Percentiles rank a stretch among this genome's conserved stretches.
Evolutionary conservation across 768 basidiomycete genomes (phyloP).

Genomic region (Lactarius pseudohatsudake): DNA sequence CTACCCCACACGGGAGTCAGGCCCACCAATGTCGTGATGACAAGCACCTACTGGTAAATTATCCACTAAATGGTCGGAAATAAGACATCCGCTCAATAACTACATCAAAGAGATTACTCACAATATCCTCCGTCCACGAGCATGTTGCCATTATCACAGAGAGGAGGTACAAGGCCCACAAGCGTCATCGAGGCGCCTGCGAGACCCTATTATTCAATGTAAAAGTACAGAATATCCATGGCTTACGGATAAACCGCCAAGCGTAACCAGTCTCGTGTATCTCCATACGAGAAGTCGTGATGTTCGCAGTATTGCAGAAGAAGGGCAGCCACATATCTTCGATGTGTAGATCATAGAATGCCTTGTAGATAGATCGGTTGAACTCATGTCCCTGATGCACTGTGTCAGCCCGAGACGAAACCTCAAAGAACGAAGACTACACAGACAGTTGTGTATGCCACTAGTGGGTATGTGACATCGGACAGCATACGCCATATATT

Average conservation of each 20-base stretch:
- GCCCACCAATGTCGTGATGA: background rate
- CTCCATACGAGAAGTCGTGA: slow-evolving; percentile 94
- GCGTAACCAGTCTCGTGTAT: slow-evolving; percentile 99
- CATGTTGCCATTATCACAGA: slow-evolving; percentile 92
- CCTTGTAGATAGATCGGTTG: slow-evolving; percentile 93
- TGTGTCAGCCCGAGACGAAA: slow-evolving; percentile 5
- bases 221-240: background rate
- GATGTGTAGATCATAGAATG: slow-evolving; percentile 92
- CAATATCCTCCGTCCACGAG: slow-evolving; percentile 89
- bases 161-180: slow-evolving; percentile 89
- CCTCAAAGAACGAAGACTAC: slow-evolving; percentile 11
- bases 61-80: slow-evolving; percentile 55
- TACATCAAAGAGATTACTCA: slow-evolving; percentile 39
- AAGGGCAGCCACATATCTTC: slow-evolving; percentile 99
- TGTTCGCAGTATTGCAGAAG: slow-evolving; percentile 98
- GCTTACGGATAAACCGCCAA: slow-evolving; percentile 86
- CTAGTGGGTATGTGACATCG: slow-evolving; percentile 90
- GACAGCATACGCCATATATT: slow-evolving; percentile 93
- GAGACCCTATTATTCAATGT: background rate
- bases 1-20: slow-evolving; percentile 37
- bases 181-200: slow-evolving; percentile 95
- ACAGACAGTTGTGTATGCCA: slow-evolving; percentile 83
- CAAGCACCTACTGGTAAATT: slow-evolving; percentile 69
- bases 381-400: slow-evolving; percentile 82
- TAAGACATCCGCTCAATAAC: slow-evolving; percentile 14